These are phyloP conservation scores for Xylariaceae sp. DNA, from an alignment of 2,329 filamentous ascomycete genomes.

Conservation along the genomic window DNA sequence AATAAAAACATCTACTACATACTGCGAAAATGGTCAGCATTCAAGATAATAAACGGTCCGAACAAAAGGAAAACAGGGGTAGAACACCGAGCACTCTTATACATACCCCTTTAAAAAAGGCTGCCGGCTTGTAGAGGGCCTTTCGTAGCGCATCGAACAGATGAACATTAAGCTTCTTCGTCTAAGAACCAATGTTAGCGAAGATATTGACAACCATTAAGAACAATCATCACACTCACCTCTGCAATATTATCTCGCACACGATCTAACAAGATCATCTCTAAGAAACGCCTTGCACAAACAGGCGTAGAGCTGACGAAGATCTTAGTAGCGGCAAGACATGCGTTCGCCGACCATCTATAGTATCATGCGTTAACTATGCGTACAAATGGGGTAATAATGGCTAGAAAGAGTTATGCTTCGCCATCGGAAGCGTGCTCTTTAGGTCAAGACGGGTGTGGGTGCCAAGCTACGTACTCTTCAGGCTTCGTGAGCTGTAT, in stretches of 20 bases:
- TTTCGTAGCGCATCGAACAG: slow-evolving; percentile 95
- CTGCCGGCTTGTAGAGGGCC: slow-evolving; percentile 53
- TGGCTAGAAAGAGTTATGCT: background rate
- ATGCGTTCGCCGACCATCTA: slow-evolving; percentile 72
- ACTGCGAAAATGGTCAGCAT: too few relatives aligned
- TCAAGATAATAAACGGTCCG: too few relatives aligned
- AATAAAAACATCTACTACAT: too few relatives aligned
- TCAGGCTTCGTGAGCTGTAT: slow-evolving; percentile 84
- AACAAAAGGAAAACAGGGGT: too few relatives aligned
- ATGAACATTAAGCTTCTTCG: slow-evolving; percentile 93
- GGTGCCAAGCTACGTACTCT: slow-evolving; percentile 20
- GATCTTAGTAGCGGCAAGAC: slow-evolving; percentile 88
- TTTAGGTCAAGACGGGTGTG: background rate
- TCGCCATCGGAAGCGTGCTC: background rate
- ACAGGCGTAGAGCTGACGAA: slow-evolving; percentile 85
- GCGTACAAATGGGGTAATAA: background rate
- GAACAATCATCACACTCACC: slow-evolving; percentile 12
- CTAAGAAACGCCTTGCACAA: slow-evolving; percentile 83
- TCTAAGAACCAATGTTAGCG: slow-evolving; percentile 52
- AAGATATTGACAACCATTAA: slow-evolving; percentile 1
- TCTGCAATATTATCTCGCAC: slow-evolving; percentile 88
- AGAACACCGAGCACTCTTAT: too few relatives aligned
- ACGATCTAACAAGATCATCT: slow-evolving; percentile 83
- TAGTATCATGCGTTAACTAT: slow-evolving; percentile 6
- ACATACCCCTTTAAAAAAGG: slow-evolving; percentile 98